A percentile compares a stretch with the other conserved stretches of the same genome.
Conservation (phyloP, 2,329 filamentous ascomycete species). For the Plenodomus lindquistii region DNA sequence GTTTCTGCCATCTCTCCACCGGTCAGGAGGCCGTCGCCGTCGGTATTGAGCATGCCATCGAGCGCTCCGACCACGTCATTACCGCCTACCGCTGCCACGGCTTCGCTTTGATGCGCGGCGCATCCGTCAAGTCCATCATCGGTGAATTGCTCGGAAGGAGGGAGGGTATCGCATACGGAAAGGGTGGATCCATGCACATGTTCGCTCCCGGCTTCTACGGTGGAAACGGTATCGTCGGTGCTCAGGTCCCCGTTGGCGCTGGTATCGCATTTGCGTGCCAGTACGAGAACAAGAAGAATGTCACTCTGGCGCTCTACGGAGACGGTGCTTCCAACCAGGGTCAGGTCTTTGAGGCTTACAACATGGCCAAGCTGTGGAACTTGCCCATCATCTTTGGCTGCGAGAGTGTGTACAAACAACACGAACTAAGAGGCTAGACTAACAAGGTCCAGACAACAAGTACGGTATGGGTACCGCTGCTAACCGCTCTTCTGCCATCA, state of each 20-base stretch:
- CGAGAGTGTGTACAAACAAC: conserved; percentile 73
- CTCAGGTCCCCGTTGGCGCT: conserved; percentile 95
- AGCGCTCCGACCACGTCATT: conserved; percentile 89
- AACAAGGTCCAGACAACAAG: conserved; percentile 82
- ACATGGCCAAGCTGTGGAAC: conserved; percentile 99
- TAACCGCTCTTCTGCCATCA: conserved; percentile 89
- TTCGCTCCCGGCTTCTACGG: conserved; percentile 97
- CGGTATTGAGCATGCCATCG: conserved; percentile 95
- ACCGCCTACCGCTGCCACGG: conserved; percentile 99
- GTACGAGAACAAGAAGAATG: conserved; percentile 85
- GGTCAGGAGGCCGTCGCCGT: conserved; percentile 97
- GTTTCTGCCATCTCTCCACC: conserved; percentile 98
- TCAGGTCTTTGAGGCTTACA: conserved; percentile 99
- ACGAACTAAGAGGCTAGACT: conserved; percentile 10
- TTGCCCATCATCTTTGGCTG: conserved; percentile 94
- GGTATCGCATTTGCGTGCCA: conserved; percentile 96
- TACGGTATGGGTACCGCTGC: conserved; percentile 99
- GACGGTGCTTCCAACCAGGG: conserved; percentile 99
- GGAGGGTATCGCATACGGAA: conserved; percentile 96
- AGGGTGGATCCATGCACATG: conserved; percentile 99
- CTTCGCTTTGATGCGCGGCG: conserved; percentile 95
- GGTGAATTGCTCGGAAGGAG: conserved; percentile 70
- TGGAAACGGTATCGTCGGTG: conserved; percentile 98
- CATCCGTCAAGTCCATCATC: conserved; percentile 53
- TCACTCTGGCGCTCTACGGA: conserved; percentile 89